Evolutionary conservation across 768 basidiomycete genomes (phyloP).

Genomic region (Tulasnella sp.): DNA sequence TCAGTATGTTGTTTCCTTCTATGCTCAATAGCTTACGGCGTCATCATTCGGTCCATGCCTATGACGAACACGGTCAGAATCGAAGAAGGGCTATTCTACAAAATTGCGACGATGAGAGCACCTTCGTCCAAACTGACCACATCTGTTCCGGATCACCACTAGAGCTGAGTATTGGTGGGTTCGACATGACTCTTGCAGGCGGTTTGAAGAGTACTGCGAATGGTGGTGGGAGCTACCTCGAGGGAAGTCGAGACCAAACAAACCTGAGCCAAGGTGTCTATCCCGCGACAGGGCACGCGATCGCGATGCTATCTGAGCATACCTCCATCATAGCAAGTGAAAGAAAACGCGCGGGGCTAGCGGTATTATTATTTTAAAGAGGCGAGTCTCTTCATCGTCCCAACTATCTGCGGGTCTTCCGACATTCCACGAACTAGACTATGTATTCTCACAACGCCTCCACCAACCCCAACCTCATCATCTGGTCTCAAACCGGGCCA

Average conservation of each 20-base stretch:
- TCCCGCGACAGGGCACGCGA: no score
- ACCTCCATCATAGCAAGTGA: no score
- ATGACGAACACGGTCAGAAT: not conserved
- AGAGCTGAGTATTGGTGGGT: slow-evolving; percentile 59
- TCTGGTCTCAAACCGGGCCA: slow-evolving; percentile 78
- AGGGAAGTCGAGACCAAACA: no score
- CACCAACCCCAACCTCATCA: slow-evolving; percentile 82
- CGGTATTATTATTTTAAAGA: no score
- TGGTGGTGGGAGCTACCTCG: no score
- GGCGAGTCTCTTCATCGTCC: no score
- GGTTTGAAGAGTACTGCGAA: slow-evolving; percentile 37
- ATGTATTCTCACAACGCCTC: slow-evolving; percentile 55
- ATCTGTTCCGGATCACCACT: slow-evolving; percentile 76
- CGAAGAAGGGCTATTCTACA: not conserved
- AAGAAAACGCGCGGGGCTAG: no score
- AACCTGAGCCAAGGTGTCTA: no score
- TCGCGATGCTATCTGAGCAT: no score
- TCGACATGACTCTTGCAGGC: not conserved
- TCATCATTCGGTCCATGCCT: slow-evolving; percentile 86
- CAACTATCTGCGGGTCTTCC: no score
- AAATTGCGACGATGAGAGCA: slow-evolving; percentile 23
- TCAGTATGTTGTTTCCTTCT: not conserved
- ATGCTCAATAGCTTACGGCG: slow-evolving; percentile 50
- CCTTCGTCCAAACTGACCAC: slow-evolving; percentile 84
- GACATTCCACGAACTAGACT: no score